Percentiles rank a stretch among this genome's conserved stretches.
Conservation (phyloP, 768 basidiomycete genomes). For the Boletus subcaerulescens region DNA sequence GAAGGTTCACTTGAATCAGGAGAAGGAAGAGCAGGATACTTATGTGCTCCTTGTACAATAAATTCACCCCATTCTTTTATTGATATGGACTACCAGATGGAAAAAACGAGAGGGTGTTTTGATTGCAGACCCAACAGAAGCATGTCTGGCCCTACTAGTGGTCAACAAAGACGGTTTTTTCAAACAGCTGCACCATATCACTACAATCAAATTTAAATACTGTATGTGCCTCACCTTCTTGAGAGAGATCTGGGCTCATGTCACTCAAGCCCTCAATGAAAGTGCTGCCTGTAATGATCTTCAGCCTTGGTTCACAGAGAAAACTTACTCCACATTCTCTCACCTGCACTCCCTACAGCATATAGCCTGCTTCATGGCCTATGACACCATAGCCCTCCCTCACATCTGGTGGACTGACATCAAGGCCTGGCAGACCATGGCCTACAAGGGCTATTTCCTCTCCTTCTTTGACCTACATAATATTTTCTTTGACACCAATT, state of each 20-base stretch:
- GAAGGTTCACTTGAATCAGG: too few species aligned
- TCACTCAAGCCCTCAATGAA: not conserved
- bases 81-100: too few species aligned
- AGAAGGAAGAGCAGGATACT: too few species aligned
- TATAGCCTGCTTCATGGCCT: too few species aligned
- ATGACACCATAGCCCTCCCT: too few species aligned
- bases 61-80: too few species aligned
- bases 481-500: not conserved
- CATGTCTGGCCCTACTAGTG: not conserved
- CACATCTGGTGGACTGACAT: too few species aligned
- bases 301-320: not conserved
- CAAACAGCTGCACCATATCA: constrained; percentile 11
- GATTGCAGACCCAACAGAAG: not conserved
- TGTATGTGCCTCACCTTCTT: constrained; percentile 10
- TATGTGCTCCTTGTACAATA: too few species aligned
- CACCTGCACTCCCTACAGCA: too few species aligned
- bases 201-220: not conserved
- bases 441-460: not conserved
- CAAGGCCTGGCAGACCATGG: not conserved
- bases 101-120: too few species aligned
- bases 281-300: not conserved
- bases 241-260: not conserved
- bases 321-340: too few species aligned
- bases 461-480: not conserved
- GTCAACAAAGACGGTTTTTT: constrained; percentile 10